These are phyloP conservation scores for Mycena polygramma DNA, from an alignment of 768 basidiomycete genomes.

Conservation along the genomic window DNA sequence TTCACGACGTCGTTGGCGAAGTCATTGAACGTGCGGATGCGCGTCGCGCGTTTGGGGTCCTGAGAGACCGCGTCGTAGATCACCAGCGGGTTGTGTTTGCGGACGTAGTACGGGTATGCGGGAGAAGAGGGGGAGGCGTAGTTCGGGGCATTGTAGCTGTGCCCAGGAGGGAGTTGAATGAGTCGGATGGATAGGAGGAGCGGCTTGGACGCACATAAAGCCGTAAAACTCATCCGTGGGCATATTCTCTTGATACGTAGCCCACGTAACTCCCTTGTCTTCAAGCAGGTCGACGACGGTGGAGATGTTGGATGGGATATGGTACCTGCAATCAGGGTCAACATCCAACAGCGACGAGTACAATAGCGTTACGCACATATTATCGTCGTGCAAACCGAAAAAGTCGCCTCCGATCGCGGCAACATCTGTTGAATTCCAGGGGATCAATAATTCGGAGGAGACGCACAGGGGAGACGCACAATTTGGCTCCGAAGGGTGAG, in stretches of 20 bases:
- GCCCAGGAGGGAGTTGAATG: background rate
- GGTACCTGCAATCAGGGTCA: too few species aligned
- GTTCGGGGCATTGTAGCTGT: slow-evolving; percentile 42
- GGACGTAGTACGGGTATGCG: slow-evolving; percentile 64
- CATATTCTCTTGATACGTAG: slow-evolving; percentile 73
- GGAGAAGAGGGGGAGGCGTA: slow-evolving; percentile 50
- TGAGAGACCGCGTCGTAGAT: slow-evolving; percentile 61
- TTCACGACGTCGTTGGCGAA: slow-evolving; percentile 67
- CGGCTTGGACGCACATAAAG: slow-evolving; percentile 45
- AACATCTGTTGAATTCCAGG: slow-evolving; percentile 38
- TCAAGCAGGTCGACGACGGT: slow-evolving; percentile 74
- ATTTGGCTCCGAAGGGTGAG: slow-evolving; percentile 76
- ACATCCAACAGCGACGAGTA: too few species aligned
- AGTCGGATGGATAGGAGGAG: background rate
- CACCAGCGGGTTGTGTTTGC: slow-evolving; percentile 63
- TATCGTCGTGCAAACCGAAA: slow-evolving; percentile 62
- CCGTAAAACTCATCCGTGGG: slow-evolving; percentile 62
- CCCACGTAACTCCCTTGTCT: slow-evolving; percentile 69
- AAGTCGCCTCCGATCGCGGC: slow-evolving; percentile 66
- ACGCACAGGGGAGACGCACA: slow-evolving; percentile 42
- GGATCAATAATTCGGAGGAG: too few species aligned
- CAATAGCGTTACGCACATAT: slow-evolving; percentile 28
- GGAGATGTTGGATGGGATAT: slow-evolving; percentile 63
- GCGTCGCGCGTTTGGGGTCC: slow-evolving; percentile 54
- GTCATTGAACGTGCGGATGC: slow-evolving; percentile 73